Evolutionary conservation across 2,329 filamentous ascomycete species (phyloP), one percentile per base, ranked within the genome.

Genomic region (Anthostomella pinea): DNA sequence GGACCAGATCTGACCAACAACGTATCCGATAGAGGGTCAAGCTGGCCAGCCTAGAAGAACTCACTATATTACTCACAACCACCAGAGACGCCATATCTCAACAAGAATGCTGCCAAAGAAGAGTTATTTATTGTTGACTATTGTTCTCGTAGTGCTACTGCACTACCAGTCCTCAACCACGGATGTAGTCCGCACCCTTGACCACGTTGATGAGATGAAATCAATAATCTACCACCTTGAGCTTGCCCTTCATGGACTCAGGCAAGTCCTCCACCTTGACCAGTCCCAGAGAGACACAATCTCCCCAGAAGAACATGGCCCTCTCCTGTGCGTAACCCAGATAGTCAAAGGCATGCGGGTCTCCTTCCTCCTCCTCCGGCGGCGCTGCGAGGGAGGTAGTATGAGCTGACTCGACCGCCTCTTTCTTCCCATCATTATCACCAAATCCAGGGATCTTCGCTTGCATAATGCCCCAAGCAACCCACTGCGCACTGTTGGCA

Each of bases 401-500:
- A 11, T 43, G 43, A 13, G 34, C 38, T 14, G 26, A 35, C 16
- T 19, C 56, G 16, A 31, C 48, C 14, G 53, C 56, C 19, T 61
- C 59, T 8, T 49, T 57, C 1, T 8, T 7, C 15, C 49, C 52
- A 10, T 63, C 65, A 22, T 70, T 68, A 11, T 67, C 65, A 13
- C 83, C 78, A 58, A 91, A 70, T 0, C 82, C 87, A 0, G 87
- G 81, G 2, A 95, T 73, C 59, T 93, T 90, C 30, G 93, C 91
- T 65, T 98, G 93, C 33, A 98, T 85, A 44, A 97, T 87, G 16
- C 93, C 93, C 93, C 93, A 98, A 1, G 89, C 87, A 16, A 94
- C 79, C 93, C 93, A 98, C 65, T 86, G 80, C 2, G 87, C 88
- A 22, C 84, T 89, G 64, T 93, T 95, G 24, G 88, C 87, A 0